Evolutionary conservation across 257 asterid genomes (phyloP), one percentile per base, ranked within the genome.

Genomic region (Solanum virginianum): DNA sequence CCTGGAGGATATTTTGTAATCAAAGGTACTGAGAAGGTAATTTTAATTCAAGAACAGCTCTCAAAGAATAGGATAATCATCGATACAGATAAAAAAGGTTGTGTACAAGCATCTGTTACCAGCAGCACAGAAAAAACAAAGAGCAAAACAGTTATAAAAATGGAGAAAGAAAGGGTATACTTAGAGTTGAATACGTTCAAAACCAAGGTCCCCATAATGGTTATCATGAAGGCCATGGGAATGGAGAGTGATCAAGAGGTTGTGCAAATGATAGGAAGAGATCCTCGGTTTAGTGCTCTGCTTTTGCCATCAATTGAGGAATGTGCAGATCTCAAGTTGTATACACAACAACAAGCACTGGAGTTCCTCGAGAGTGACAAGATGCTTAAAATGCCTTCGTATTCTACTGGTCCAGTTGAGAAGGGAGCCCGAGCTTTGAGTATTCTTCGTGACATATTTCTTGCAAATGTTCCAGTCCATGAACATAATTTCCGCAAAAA

Each of bases 181-280:
- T 90, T 96, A 29, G 62, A 87, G 87, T 90, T 95, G 86, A 95
- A 93, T 91, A 90, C 86, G 88, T 93, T 96, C 87, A 80, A 91
- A 47, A 84, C 69, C 90, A 96, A 95, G 97, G 99, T 95, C 80
- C 98, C 98, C n/a, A 95, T 96, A 57, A 95, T 96, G 96, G 86
- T 89, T 55, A 97, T 92, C 81, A 88, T 95, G 92, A 96, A 96
- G 90, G 99, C 99, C 68, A 94, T 96, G 98, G 99, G 98, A 20
- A 94, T 96, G 99, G 98, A 93, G 84, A 93, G 97, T 82, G 98
- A 95, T 90, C 99, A 96, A 92, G 98, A 96, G 89, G 95, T 96
- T 87, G 94, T 96, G 88, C 99, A 96, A 89, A 94, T 96, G 98
- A 75, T 96, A 88, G 99, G 99, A 80, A 92, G 99, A 92, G 99